Conservation (phyloP, 768 basidiomycete genomes). For the Tephrocybe sp. region DNA sequence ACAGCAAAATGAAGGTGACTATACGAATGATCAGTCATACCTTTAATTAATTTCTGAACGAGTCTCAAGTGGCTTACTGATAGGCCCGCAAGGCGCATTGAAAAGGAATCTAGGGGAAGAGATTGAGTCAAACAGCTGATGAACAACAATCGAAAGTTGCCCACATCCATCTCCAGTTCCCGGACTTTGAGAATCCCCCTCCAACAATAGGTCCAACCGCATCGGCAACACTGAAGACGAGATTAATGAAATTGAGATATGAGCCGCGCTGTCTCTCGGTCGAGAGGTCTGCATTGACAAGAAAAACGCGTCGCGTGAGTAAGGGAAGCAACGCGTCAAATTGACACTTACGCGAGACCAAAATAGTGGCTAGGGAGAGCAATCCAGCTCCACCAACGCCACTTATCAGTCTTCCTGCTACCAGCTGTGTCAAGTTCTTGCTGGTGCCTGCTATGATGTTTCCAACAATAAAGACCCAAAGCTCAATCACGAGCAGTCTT, state of each 20-base stretch:
- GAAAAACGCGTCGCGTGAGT: background rate
- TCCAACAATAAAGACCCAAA: conserved; percentile 26
- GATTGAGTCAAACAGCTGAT: background rate
- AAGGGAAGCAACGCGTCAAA: background rate
- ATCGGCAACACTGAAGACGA: conserved; percentile 25
- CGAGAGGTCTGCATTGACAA: conserved; percentile 20
- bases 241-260: conserved; percentile 26
- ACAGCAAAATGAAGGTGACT: conserved; percentile 23
- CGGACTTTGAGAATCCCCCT: conserved; percentile 23
- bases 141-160: background rate
- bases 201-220: conserved; percentile 25
- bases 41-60: background rate
- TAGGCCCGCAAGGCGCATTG: conserved; percentile 23
- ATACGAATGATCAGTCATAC: background rate
- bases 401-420: conserved; percentile 24
- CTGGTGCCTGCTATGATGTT: conserved; percentile 26
- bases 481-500: conserved; percentile 21
- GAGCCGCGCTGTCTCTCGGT: conserved; percentile 26
- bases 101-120: conserved; percentile 20
- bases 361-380: conserved; percentile 20
- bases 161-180: conserved; percentile 30
- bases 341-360: conserved; percentile 21
- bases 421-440: conserved; percentile 21
- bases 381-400: conserved; percentile 26
- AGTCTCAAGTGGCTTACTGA: conserved; percentile 17